Evolutionary conservation across 768 basidiomycete genomes (phyloP), one percentile per base, ranked within the genome.

Genomic region (Suillus alpinus): DNA sequence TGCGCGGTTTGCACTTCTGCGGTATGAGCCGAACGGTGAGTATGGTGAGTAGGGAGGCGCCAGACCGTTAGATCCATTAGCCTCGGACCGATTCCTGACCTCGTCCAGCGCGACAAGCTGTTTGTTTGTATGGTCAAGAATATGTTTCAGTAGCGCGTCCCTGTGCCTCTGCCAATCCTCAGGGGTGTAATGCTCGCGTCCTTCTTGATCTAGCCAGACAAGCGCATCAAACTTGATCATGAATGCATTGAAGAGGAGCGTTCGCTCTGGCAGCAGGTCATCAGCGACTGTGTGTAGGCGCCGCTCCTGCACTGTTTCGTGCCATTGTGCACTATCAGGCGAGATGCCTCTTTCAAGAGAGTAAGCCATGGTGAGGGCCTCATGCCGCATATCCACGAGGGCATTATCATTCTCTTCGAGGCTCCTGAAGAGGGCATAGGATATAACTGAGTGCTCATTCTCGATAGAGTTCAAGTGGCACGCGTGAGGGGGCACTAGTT

Each of bases 191-290:
- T 60, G 4, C 23, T 41, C 9, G 36, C 41, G 52, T 16, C 53
- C 26, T 29, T 55, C 8, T 47, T 31, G 41, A 40, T 65, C 57
- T 16, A 65, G 60, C 69, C 68, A 69, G 13, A 70, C 49, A 4
- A 69, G 61, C 29, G 65, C 62, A 51, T 70, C 65, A 41, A 64
- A 64, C 34, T 56, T 60, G 47, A 58, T 39, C 46, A 66, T 36
- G 23, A 63, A 69, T 9, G 60, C 51, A 23, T 59, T 58, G 41
- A 69, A 12, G 49, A 60, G 37, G 29, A 23, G 29, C 47, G 59
- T 26, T 37, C 63, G 62, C 32, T 62, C 63, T 34, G 68, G 65
- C 5, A 66, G 14, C 13, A 68, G 34, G 32, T 51, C 59, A 12
- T 9, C 41, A 0, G 55, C 5, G 18, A 67, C 59, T 36, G 58